Evolutionary conservation across 768 basidiomycete genomes (phyloP).

Genomic region (Lactifluus hygrophoroides): DNA sequence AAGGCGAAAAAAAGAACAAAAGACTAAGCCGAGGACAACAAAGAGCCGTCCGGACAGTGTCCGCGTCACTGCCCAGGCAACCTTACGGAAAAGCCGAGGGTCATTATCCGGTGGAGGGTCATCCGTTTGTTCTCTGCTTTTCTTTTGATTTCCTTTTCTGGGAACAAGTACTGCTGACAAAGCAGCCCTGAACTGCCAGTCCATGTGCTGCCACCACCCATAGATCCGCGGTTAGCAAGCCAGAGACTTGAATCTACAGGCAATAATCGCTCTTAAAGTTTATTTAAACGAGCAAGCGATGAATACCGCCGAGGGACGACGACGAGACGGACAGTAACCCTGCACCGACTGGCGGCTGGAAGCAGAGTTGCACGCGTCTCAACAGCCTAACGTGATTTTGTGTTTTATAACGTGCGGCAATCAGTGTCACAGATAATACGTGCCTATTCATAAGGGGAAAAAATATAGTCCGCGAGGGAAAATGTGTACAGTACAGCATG

Average conservation of each 20-base stretch:
- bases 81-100: neutral
- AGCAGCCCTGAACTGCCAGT: neutral
- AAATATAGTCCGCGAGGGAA: neutral
- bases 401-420: neutral
- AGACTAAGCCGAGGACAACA: neutral
- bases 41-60: neutral
- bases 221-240: neutral
- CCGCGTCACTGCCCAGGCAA: neutral
- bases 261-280: no score
- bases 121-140: slow-evolving; percentile 1
- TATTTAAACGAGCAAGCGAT: neutral
- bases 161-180: slow-evolving; percentile 11
- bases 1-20: slow-evolving; percentile 7
- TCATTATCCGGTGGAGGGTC: neutral
- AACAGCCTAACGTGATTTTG: neutral
- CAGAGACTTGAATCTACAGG: no score
- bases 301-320: no score
- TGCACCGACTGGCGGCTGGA: neutral
- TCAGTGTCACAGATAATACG: neutral
- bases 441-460: neutral
- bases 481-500: no score
- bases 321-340: neutral
- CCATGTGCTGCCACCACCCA: no score
- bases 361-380: neutral
- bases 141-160: neutral